These are phyloP conservation scores for Kurtzmaniella quercitrusa DNA, from an alignment of 1,139 yeast species.

Conservation along the genomic window DNA sequence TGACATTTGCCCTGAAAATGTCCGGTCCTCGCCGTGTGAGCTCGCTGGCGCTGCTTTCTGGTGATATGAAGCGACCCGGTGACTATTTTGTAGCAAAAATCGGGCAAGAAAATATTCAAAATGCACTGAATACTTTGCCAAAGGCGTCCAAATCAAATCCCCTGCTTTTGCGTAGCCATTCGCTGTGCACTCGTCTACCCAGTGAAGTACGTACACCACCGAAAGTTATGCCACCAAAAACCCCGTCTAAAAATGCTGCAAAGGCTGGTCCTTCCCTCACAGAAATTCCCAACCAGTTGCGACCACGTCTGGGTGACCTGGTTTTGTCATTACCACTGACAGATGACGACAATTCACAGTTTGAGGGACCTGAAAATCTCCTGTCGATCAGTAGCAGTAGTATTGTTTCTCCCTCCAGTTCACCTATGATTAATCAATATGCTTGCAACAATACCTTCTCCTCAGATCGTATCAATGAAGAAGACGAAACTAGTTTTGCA, in stretches of 20 bases:
- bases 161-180: not conserved
- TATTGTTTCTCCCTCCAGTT: slow-evolving; percentile 23
- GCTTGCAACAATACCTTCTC: slow-evolving; percentile 4
- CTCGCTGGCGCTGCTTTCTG: slow-evolving; percentile 1
- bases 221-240: not conserved
- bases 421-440: slow-evolving; percentile 17
- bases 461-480: slow-evolving; percentile 1
- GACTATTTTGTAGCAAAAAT: slow-evolving; percentile 39
- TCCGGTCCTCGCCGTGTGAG: not conserved
- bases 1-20: not conserved
- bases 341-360: slow-evolving; percentile 39
- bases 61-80: slow-evolving; percentile 32
- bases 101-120: not conserved
- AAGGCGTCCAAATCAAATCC: not conserved
- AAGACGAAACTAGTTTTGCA: slow-evolving; percentile 2
- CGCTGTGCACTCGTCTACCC: not conserved
- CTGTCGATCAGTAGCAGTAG: slow-evolving; percentile 37
- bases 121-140: not conserved
- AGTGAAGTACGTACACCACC: not conserved
- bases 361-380: slow-evolving; percentile 33
- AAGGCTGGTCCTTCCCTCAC: not conserved
- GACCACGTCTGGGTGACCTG: slow-evolving; percentile 38
- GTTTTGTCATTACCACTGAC: slow-evolving; percentile 31
- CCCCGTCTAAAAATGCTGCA: not conserved
- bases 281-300: slow-evolving; percentile 4